Conservation (phyloP, 2,329 filamentous ascomycete species). For the Plectosphaerella cucumerina region DNA sequence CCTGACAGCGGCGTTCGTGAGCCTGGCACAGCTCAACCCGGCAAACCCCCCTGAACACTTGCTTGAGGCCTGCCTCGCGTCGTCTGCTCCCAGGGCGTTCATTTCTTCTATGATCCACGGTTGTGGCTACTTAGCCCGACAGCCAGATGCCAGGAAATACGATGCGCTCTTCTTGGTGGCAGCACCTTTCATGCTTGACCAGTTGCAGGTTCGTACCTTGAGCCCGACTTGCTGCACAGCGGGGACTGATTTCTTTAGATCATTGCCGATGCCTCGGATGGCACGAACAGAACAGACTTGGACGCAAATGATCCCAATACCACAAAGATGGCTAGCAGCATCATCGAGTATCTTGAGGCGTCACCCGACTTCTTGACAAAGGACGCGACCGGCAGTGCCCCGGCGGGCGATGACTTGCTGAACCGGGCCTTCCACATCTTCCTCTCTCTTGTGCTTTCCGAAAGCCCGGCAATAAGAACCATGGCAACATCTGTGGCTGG, state of each 20-base stretch:
- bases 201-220: slow-evolving; percentile 45
- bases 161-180: slow-evolving; percentile 50
- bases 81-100: slow-evolving; percentile 54
- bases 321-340: slow-evolving; percentile 42
- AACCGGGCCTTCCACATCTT: slow-evolving; percentile 23
- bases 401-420: neutral
- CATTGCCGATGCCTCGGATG: neutral
- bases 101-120: slow-evolving; percentile 60
- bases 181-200: slow-evolving; percentile 51
- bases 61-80: slow-evolving; percentile 50
- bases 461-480: slow-evolving; percentile 43
- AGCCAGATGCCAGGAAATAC: slow-evolving; percentile 44
- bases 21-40: slow-evolving; percentile 57
- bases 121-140: slow-evolving; percentile 58
- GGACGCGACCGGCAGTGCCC: slow-evolving; percentile 12
- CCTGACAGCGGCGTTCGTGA: slow-evolving; percentile 64
- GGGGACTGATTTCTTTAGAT: neutral
- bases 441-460: slow-evolving; percentile 49
- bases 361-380: slow-evolving; percentile 44
- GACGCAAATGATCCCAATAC: slow-evolving; percentile 27
- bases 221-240: neutral
- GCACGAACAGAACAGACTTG: neutral
- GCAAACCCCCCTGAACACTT: slow-evolving; percentile 55
- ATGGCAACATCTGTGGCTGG: slow-evolving; percentile 44
- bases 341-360: slow-evolving; percentile 53